Conservation (phyloP, 345 rosid species). For the Gossypium longicalyx region DNA sequence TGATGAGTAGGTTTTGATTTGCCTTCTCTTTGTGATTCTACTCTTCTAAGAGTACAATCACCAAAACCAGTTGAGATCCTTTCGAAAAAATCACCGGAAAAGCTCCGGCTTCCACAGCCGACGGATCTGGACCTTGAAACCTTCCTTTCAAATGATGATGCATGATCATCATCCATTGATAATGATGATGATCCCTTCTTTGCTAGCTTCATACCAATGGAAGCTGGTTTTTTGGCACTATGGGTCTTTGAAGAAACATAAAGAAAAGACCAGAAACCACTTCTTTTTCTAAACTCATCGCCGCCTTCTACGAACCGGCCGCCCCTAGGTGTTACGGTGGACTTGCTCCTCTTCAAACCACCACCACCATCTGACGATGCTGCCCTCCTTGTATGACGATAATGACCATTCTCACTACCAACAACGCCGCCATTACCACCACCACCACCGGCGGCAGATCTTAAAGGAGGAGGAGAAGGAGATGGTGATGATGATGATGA, state of each 20-base stretch:
- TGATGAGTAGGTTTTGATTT: constrained; percentile 21
- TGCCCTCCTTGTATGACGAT: constrained; percentile 34
- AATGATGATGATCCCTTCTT: constrained; percentile 33
- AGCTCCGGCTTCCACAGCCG: constrained; percentile 96
- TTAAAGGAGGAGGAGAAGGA: constrained; percentile 65
- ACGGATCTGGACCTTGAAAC: constrained; percentile 98
- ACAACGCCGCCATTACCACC: background rate
- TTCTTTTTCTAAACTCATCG: constrained; percentile 48
- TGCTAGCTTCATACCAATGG: background rate
- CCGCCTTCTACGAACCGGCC: constrained; percentile 32
- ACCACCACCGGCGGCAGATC: constrained; percentile 52
- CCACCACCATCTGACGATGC: constrained; percentile 13
- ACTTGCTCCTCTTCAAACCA: constrained; percentile 79
- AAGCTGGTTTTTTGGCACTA: constrained; percentile 30
- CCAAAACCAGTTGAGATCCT: constrained; percentile 96
- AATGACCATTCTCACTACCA: constrained; percentile 18
- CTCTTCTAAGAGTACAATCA: constrained; percentile 87
- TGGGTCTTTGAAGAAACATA: constrained; percentile 45
- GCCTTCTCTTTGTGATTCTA: constrained; percentile 92
- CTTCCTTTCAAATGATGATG: constrained; percentile 54
- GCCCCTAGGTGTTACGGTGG: constrained; percentile 42
- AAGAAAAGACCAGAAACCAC: constrained; percentile 86
- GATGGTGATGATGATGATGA: constrained; percentile 33
- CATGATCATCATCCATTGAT: constrained; percentile 48
- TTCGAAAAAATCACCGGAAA: constrained; percentile 93